Conservation (phyloP, 73 alveolate species). For the Paramecium octaurelia region DNA sequence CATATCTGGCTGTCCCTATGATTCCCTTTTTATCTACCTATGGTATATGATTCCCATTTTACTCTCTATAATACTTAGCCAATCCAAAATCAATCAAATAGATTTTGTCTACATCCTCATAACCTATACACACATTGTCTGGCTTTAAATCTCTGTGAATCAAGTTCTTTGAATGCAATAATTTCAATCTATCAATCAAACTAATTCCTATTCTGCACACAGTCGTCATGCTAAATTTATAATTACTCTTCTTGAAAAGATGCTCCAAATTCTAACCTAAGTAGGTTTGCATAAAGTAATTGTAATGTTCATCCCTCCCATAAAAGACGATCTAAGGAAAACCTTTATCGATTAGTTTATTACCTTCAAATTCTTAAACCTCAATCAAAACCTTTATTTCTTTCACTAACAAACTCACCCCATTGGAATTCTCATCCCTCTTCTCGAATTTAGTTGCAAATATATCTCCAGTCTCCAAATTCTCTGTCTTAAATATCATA, state of each 20-base stretch:
- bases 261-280: conserved; percentile 18
- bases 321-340: conserved; percentile 21
- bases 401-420: not conserved
- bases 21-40: conserved; percentile 65
- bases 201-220: conserved; percentile 60
- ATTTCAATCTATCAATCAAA: conserved; percentile 69
- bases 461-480: conserved; percentile 34
- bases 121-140: conserved; percentile 73
- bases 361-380: not conserved
- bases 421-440: not conserved
- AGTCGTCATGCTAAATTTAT: conserved; percentile 60
- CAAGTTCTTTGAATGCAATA: conserved; percentile 65
- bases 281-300: conserved; percentile 35
- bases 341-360: not conserved
- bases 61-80: conserved; percentile 70
- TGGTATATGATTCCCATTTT: conserved; percentile 72
- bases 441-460: conserved; percentile 39
- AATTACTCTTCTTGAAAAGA: not conserved
- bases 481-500: conserved; percentile 34
- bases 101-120: conserved; percentile 53
- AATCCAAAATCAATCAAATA: conserved; percentile 77
- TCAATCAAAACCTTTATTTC: conserved; percentile 28
- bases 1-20: conserved; percentile 94
- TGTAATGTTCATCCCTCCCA: conserved; percentile 38
- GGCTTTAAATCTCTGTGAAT: conserved; percentile 81